A percentile compares a stretch with the other conserved stretches of the same genome.
Evolutionary conservation across 495 filamentous ascomycete species (phyloP).

Genomic region (Xylaria scruposa): DNA sequence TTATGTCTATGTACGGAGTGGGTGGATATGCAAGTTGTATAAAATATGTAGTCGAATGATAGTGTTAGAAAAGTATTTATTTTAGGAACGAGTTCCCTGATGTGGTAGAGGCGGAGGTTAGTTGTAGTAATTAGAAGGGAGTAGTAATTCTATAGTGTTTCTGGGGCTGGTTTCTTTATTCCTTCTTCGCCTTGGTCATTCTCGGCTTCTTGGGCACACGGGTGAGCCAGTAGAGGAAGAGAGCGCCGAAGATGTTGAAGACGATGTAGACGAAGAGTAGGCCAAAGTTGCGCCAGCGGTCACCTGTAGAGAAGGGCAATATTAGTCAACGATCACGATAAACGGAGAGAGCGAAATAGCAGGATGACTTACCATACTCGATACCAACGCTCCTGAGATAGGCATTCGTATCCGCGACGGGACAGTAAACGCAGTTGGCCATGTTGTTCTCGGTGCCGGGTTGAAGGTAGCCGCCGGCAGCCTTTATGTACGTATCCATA

Average conservation of each 20-base stretch:
- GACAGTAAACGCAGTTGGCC: constrained; percentile 66
- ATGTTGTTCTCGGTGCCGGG: constrained; percentile 54
- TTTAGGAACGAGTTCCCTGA: not conserved
- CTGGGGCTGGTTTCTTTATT: constrained; percentile 24
- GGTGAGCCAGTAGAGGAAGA: constrained; percentile 79
- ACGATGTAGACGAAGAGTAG: constrained; percentile 70
- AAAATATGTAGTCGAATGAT: constrained; percentile 1
- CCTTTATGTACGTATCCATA: constrained; percentile 56
- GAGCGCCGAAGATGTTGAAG: constrained; percentile 78
- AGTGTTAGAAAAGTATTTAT: not conserved
- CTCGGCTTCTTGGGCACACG: constrained; percentile 73
- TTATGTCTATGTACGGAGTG: constrained; percentile 1
- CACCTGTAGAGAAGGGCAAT: constrained; percentile 28
- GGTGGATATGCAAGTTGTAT: constrained; percentile 10
- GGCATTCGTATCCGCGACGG: constrained; percentile 63
- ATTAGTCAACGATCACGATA: constrained; percentile 26
- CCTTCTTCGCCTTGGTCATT: constrained; percentile 49
- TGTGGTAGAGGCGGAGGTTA: not conserved
- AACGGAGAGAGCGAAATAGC: not conserved
- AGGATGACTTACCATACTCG: constrained; percentile 50
- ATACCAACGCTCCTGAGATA: constrained; percentile 62
- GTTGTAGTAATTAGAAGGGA: not conserved
- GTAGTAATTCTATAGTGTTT: not conserved
- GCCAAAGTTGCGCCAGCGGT: constrained; percentile 76
- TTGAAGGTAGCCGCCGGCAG: constrained; percentile 59